phyloP scores from a whole-genome alignment of 305 asterid species.

The Solanum aculeatissimum region DNA sequence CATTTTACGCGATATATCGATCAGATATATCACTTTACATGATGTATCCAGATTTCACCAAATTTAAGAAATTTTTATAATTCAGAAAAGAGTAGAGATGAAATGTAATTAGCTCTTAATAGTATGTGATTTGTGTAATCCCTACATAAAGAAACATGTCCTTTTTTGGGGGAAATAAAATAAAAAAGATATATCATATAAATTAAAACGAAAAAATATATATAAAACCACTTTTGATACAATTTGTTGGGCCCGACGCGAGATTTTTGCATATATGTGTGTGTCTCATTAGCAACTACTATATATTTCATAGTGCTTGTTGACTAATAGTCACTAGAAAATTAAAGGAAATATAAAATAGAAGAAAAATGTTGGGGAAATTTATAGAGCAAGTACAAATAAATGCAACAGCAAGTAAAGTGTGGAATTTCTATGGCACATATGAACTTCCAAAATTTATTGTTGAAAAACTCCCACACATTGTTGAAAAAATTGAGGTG shows the following conservation, averaged over 20 bases:
- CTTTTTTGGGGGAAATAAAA: no score
- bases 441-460: not conserved
- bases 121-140: no score
- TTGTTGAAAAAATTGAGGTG: slow-evolving; percentile 6
- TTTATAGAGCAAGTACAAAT: slow-evolving; percentile 7
- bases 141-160: no score
- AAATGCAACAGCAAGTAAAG: slow-evolving; percentile 8
- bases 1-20: no score
- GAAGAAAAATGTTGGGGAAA: slow-evolving; percentile 9
- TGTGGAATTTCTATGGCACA: slow-evolving; percentile 12
- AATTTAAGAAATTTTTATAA: no score
- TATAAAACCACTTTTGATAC: not conserved
- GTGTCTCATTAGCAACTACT: not conserved
- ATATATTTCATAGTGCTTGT: no score
- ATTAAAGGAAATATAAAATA: not conserved
- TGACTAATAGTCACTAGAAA: not conserved
- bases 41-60: no score
- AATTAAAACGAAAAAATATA: not conserved
- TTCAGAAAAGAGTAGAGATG: no score
- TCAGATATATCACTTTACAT: no score
- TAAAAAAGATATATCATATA: fast-evolving
- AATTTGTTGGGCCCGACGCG: not conserved
- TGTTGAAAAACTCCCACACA: slow-evolving; percentile 1
- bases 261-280: not conserved
- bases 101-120: no score